Base-by-base conservation (phyloP, 73 alveolate species). In the Paramecium sonneborni region DNA sequence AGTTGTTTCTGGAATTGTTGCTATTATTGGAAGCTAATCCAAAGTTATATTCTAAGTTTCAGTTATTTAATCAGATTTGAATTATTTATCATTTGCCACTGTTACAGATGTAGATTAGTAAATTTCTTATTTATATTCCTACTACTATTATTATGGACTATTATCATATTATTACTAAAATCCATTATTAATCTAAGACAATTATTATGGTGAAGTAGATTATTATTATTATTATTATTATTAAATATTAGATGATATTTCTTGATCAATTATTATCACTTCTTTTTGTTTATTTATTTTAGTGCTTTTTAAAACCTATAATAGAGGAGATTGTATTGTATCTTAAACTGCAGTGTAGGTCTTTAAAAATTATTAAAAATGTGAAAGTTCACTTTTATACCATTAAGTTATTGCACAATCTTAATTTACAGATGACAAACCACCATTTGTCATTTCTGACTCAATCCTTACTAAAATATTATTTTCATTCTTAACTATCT, bases 391-490 rank as follows among this genome's bases (percentile, higher is more conserved):
- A 10, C 35, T 24, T 24, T 41, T 23, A 44, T 79, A 79, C 72
- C 72, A 79, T 44, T 43, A 79, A 20, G 90, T 79, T 8, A 79
- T 79, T 43, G 69, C 90, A 26, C 55, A 18, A 28, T 79, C 90
- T 79, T 79, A 44, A 30, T n/a, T 24, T 6, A 62, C 43, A 18
- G 90, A 79, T 6, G 69, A 79, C 11, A 79, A 34, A 37, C 90
- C 90, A 30, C 90, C 90, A 44, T 79, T 79, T 21, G 90, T 79
- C 6, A 79, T 41, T 79, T 79, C 90, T 43, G 72, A 20, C n/a
- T 79, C 90, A 23, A 79, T 24, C 20, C 41, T 79, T 5, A 79
- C 55, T 41, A 23, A 12, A 39, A 79, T 79, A 30, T 79, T 62
- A 79, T 44, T 79, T n/a, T 79, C 44, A 3, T 43, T n/a, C n/a